A percentile compares a stretch with the other conserved stretches of the same genome.
phyloP scores from a whole-genome alignment of 2,329 filamentous ascomycete species.

The Epichloe glyceriae region DNA sequence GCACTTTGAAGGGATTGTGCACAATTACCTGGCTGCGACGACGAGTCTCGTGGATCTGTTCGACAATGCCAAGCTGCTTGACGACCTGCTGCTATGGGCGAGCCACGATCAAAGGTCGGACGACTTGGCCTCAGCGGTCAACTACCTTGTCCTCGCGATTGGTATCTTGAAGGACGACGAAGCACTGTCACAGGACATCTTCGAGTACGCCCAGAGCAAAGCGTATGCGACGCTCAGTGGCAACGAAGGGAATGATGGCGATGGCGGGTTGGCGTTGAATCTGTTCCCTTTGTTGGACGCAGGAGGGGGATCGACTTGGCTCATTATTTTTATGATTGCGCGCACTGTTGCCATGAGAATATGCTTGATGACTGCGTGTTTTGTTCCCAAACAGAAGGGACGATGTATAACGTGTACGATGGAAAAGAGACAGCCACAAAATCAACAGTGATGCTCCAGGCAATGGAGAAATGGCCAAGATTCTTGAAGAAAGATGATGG shows the following conservation, averaged over 20 bases:
- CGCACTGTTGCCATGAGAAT: too few species aligned
- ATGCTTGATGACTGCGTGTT: too few species aligned
- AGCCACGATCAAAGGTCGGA: conserved; percentile 18
- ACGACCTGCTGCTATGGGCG: conserved; percentile 31
- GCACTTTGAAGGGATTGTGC: conserved; percentile 18
- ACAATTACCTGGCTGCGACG: conserved; percentile 27
- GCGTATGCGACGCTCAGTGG: conserved; percentile 32
- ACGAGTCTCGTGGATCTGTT: conserved; percentile 37
- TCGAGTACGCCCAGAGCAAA: conserved; percentile 34
- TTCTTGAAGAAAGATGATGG: too few species aligned
- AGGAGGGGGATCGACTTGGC: conserved; percentile 40
- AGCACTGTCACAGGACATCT: conserved; percentile 29
- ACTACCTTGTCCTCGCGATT: conserved; percentile 38
- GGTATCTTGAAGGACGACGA: conserved; percentile 31
- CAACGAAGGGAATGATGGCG: conserved; percentile 27
- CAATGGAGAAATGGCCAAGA: too few species aligned
- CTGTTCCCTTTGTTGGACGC: conserved; percentile 38
- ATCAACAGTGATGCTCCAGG: too few species aligned
- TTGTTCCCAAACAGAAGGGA: too few species aligned
- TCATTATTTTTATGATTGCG: conserved; percentile 16
- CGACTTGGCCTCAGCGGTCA: conserved; percentile 28
- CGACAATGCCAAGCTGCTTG: conserved; percentile 24
- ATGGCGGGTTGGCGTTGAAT: conserved; percentile 33
- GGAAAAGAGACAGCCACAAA: too few species aligned
- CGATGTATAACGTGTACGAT: too few species aligned